Conservation (phyloP, 2,329 filamentous ascomycete genomes). For the Ophiocordyceps unilateralis region DNA sequence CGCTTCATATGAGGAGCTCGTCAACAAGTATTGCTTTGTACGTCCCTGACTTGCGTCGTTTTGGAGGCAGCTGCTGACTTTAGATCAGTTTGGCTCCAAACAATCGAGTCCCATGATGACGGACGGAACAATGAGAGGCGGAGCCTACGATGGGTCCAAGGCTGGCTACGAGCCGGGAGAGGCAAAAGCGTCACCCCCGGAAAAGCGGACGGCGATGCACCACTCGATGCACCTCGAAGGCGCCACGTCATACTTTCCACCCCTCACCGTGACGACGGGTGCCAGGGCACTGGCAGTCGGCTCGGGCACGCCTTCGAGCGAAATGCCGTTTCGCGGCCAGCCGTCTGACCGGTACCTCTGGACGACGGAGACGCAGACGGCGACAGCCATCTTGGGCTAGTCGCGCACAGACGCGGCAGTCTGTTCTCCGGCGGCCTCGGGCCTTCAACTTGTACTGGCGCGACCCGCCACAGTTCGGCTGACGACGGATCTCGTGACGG, state of each 20-base stretch:
- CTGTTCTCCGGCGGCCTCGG: not conserved
- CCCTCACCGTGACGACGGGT: conserved; percentile 6
- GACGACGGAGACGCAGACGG: conserved; percentile 27
- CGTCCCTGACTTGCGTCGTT: conserved; percentile 33
- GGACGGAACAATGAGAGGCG: conserved; percentile 27
- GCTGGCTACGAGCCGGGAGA: not conserved
- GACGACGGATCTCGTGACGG: not conserved
- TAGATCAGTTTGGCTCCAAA: conserved; percentile 42
- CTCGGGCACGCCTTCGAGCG: conserved; percentile 27
- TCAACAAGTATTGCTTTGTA: conserved; percentile 99
- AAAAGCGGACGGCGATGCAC: not conserved
- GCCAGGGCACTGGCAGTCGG: conserved; percentile 20
- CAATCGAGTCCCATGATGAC: conserved; percentile 32
- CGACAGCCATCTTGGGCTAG: conserved; percentile 30
- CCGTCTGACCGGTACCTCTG: conserved; percentile 28
- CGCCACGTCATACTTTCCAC: conserved; percentile 4
- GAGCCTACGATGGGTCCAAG: conserved; percentile 16
- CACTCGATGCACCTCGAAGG: conserved; percentile 12
- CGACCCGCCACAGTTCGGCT: not conserved
- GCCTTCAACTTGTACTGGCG: not conserved
- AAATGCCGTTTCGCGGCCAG: conserved; percentile 20
- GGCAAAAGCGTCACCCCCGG: not conserved
- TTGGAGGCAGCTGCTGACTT: conserved; percentile 1
- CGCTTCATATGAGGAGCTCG: conserved; percentile 85
- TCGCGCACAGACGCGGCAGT: not conserved